Evolutionary conservation across 1,139 yeast genomes (phyloP).

Genomic region (Geotrichum fermentans): DNA sequence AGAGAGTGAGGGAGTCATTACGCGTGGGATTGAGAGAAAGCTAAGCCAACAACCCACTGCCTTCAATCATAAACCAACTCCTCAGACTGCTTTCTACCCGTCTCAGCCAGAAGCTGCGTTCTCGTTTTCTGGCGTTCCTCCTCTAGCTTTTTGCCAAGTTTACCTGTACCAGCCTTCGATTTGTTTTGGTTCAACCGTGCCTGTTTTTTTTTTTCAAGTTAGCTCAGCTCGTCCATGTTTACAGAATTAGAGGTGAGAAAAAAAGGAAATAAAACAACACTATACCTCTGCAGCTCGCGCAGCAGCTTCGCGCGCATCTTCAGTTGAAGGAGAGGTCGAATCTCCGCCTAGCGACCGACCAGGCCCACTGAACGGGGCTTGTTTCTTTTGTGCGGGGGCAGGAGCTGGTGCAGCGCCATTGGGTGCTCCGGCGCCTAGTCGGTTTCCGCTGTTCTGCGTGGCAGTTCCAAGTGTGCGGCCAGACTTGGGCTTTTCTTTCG

Average conservation of each 20-base stretch:
- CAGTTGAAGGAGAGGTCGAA: neutral
- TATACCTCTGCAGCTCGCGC: constrained; percentile 21
- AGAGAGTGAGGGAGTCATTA: no score
- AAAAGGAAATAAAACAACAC: no score
- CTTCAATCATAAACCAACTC: constrained; percentile 18
- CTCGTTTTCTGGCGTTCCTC: constrained; percentile 16
- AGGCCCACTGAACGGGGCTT: constrained; percentile 10
- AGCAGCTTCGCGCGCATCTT: constrained; percentile 19
- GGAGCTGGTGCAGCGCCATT: neutral
- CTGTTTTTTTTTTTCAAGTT: constrained; percentile 6
- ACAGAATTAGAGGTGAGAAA: neutral
- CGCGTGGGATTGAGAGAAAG: no score
- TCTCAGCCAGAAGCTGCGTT: constrained; percentile 6
- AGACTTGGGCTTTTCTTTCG: constrained; percentile 10
- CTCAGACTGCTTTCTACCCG: constrained; percentile 3
- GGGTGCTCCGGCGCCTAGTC: neutral
- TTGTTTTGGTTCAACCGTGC: constrained; percentile 15
- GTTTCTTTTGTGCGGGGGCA: neutral
- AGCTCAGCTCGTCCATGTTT: neutral
- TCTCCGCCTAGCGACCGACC: constrained; percentile 13
- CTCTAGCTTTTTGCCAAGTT: constrained; percentile 18
- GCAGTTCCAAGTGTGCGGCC: constrained; percentile 6
- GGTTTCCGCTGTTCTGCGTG: neutral
- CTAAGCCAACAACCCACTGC: no score
- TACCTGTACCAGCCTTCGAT: constrained; percentile 10